Conservation (phyloP, 2,329 filamentous ascomycete genomes). For the Exophiala lecanii-corni region DNA sequence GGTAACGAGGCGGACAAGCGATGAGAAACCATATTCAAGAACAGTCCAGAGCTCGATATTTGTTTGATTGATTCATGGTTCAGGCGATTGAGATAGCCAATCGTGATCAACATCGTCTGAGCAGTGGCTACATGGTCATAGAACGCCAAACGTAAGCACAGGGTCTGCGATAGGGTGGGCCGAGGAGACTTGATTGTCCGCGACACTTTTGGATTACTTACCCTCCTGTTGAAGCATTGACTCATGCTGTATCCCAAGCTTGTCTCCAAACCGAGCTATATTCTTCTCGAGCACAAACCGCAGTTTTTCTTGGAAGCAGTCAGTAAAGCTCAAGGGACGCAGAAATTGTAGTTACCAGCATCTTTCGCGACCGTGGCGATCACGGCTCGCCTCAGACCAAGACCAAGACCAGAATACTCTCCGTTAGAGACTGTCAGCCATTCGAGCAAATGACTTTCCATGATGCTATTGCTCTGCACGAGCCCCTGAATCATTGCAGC, state of each 20-base stretch:
- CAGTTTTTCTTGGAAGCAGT: slow-evolving; percentile 43
- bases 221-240: slow-evolving; percentile 86
- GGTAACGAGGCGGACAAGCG: slow-evolving; percentile 71
- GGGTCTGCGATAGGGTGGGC: slow-evolving; percentile 9
- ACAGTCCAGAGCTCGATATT: slow-evolving; percentile 65
- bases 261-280: slow-evolving; percentile 73
- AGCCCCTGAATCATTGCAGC: slow-evolving; percentile 54
- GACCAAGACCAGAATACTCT: slow-evolving; percentile 59
- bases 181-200: slow-evolving; percentile 1
- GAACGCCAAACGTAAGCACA: slow-evolving; percentile 23
- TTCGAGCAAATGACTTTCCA: slow-evolving; percentile 53
- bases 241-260: slow-evolving; percentile 79
- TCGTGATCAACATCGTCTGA: slow-evolving; percentile 70
- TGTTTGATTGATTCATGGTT: slow-evolving; percentile 63
- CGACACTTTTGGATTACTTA: slow-evolving; percentile 34
- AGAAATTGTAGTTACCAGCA: slow-evolving; percentile 36
- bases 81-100: slow-evolving; percentile 68
- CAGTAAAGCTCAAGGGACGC: slow-evolving; percentile 7
- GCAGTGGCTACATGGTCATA: slow-evolving; percentile 57
- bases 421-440: slow-evolving; percentile 65
- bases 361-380: slow-evolving; percentile 54
- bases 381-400: slow-evolving; percentile 64
- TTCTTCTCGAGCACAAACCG: slow-evolving; percentile 61
- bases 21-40: slow-evolving; percentile 78
- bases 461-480: slow-evolving; percentile 43